Evolutionary conservation across 202 grass and related monocot genomes (phyloP).

Genomic region (Musa balbisiana): DNA sequence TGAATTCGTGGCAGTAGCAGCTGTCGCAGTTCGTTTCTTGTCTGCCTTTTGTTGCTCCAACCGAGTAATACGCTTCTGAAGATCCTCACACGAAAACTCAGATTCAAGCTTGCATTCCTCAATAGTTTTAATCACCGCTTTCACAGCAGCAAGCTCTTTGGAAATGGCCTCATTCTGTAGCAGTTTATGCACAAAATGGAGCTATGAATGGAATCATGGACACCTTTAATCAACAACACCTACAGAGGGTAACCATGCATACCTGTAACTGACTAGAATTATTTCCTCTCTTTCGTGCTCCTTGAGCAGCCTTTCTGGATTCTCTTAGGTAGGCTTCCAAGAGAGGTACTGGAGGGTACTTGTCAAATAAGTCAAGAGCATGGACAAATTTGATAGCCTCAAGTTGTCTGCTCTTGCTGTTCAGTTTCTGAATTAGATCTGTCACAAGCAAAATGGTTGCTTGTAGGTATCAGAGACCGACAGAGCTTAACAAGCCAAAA

Average conservation of each 20-base stretch:
- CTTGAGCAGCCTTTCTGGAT: constrained; percentile 30
- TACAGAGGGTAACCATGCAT: constrained; percentile 17
- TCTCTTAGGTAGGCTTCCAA: constrained; percentile 40
- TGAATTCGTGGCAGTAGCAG: constrained; percentile 1
- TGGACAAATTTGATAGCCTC: constrained; percentile 22
- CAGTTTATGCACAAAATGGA: constrained; percentile 11
- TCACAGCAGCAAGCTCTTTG: constrained; percentile 30
- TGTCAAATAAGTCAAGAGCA: constrained; percentile 31
- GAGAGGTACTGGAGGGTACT: constrained; percentile 35
- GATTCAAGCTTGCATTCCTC: constrained; percentile 25
- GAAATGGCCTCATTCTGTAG: constrained; percentile 23
- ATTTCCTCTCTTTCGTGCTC: constrained; percentile 23
- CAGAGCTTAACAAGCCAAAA: too few species aligned
- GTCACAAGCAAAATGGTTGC: constrained; percentile 7
- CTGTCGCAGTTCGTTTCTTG: constrained; percentile 8
- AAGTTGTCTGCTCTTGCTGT: constrained; percentile 31
- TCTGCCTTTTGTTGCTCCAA: constrained; percentile 27
- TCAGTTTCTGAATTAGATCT: constrained; percentile 50
- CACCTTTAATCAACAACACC: constrained; percentile 4
- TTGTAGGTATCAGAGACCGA: not conserved
- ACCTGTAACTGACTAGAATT: constrained; percentile 26
- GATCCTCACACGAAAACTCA: not conserved
- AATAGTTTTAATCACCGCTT: constrained; percentile 12
- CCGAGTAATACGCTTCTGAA: constrained; percentile 29
- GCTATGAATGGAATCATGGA: constrained; percentile 16